Base-by-base conservation (phyloP, 176 grass and related monocot genomes). In the Raddia distichophylla region DNA sequence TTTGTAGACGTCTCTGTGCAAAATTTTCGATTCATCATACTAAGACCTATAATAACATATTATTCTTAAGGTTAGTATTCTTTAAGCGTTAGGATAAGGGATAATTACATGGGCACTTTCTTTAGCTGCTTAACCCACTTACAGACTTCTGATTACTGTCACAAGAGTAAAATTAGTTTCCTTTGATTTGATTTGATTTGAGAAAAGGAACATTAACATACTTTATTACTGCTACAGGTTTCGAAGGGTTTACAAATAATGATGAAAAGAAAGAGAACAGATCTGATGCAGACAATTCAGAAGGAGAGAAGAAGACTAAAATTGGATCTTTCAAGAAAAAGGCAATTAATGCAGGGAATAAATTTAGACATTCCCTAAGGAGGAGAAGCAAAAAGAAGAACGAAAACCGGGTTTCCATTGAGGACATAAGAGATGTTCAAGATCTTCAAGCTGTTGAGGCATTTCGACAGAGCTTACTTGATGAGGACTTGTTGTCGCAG, bases 281-380 rank as follows among this genome's bases (percentile, higher is more conserved):
- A 78, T 98, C 84, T 27, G 95, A 98, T 69, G 84, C 87, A 69
- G 95, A 98, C 52, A 94, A 93, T 67, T 88, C 90, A 64, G 89
- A 95, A 82, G 89, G 89, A 69, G 92, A 98, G 47, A 94, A 92
- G 51, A 92, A 88, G 78, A 98, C 88, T 54, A 98, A 90, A 82
- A 86, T 98, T 8, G 85, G 84, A 1, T 87, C 92, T 66, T 93
- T 95, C 76, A 99, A 99, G 89, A 95, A 93, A 83, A 95, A 85
- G 59, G 96, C 96, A 11, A 86, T 99, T 76, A 99, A 64, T 10
- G 95, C 95, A 17, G 89, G 90, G 59, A 94, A 89, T 69, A 98
- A 91, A 88, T 99, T 99, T 76, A 95, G 91, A 70, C 96, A 88
- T 88, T 99, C 96, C 84, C 78, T 99, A 43, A 93, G 75, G 83